A percentile compares a stretch with the other conserved stretches of the same genome.
phyloP scores from a whole-genome alignment of 805 yeast genomes.

The Metschnikowia lachancei region DNA sequence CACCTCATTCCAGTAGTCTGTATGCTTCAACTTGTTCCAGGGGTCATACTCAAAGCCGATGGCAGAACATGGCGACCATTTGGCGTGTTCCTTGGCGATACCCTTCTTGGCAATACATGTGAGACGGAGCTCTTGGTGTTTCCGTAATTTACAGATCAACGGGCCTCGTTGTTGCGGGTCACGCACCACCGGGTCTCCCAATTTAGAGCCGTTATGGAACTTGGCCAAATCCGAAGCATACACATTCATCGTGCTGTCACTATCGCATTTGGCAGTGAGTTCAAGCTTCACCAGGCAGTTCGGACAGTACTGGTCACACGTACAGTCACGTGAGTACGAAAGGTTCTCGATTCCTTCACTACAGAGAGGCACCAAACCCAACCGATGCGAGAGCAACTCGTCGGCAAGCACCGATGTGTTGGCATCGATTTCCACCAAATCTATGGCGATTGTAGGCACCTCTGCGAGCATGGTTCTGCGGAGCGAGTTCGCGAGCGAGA shows the following conservation, averaged over 20 bases:
- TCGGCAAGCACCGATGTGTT: conserved; percentile 96
- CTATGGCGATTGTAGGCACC: conserved; percentile 95
- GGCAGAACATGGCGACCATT: conserved; percentile 97
- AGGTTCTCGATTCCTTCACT: conserved; percentile 80
- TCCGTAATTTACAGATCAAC: conserved; percentile 84
- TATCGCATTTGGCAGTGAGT: conserved; percentile 83
- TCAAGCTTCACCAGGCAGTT: conserved; percentile 88
- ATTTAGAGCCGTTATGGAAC: conserved; percentile 42
- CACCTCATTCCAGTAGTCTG: conserved; percentile 95
- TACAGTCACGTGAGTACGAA: conserved; percentile 91
- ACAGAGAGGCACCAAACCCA: conserved; percentile 88
- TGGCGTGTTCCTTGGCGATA: conserved; percentile 95
- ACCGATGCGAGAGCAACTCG: conserved; percentile 90
- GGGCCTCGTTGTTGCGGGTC: conserved; percentile 80
- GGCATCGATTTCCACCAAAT: conserved; percentile 87
- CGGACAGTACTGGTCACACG: conserved; percentile 96
- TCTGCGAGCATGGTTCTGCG: conserved; percentile 93
- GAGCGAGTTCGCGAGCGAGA: conserved; percentile 87
- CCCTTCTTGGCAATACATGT: conserved; percentile 97
- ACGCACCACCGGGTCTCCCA: conserved; percentile 85
- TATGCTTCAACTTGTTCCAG: conserved; percentile 95
- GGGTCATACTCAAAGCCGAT: conserved; percentile 97
- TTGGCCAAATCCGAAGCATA: conserved; percentile 73
- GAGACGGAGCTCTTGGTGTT: conserved; percentile 85
- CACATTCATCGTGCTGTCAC: conserved; percentile 84